A percentile compares a stretch with the other conserved stretches of the same genome.
Evolutionary conservation across 805 yeast genomes (phyloP).

Genomic region (Candida ortonii): DNA sequence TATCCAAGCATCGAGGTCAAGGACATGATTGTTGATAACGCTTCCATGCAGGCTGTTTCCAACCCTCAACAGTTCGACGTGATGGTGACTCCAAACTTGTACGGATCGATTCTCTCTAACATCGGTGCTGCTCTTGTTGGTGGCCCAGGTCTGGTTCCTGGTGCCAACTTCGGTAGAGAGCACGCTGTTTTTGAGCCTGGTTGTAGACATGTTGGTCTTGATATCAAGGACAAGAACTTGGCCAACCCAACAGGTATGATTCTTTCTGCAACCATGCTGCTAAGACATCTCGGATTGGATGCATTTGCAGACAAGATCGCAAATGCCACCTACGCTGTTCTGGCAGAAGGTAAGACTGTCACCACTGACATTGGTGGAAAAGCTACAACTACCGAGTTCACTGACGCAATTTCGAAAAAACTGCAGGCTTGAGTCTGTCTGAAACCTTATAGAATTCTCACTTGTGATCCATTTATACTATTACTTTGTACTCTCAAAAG

Average conservation of each 20-base stretch:
- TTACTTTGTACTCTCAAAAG: no score
- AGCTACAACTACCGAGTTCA: conserved; percentile 88
- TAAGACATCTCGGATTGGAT: conserved; percentile 92
- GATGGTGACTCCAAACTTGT: conserved; percentile 94
- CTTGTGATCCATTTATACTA: no score
- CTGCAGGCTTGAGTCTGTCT: conserved; percentile 45
- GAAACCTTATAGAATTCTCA: conserved; percentile 1
- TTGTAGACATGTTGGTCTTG: conserved; percentile 98
- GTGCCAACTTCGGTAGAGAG: conserved; percentile 97
- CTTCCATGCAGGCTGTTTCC: conserved; percentile 99
- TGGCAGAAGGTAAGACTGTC: conserved; percentile 80
- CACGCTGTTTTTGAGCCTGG: conserved; percentile 99
- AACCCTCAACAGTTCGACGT: conserved; percentile 98
- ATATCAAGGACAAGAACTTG: conserved; percentile 87
- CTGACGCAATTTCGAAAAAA: conserved; percentile 81
- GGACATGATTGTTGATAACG: conserved; percentile 97
- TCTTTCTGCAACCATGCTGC: conserved; percentile 83
- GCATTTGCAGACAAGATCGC: conserved; percentile 82
- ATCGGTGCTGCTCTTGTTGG: conserved; percentile 97
- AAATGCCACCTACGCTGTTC: conserved; percentile 82
- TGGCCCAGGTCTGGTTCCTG: conserved; percentile 98
- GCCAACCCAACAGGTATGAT: conserved; percentile 99
- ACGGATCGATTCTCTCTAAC: conserved; percentile 96
- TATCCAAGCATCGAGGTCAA: conserved; percentile 79
- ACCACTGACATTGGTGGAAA: conserved; percentile 93